Conservation (phyloP, 805 yeast species). For the Candida ortonii region DNA sequence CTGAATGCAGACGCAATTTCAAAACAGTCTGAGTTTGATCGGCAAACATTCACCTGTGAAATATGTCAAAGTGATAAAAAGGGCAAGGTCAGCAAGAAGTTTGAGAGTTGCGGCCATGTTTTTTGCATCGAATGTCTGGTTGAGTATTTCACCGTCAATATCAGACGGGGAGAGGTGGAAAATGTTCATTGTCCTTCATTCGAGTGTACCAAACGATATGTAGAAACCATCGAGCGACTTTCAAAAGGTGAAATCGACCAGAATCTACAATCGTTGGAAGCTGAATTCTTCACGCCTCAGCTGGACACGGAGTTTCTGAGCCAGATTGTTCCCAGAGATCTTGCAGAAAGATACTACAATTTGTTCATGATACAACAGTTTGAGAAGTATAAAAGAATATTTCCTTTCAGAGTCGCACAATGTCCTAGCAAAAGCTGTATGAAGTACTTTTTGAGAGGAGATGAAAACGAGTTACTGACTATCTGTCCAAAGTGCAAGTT, state of each 20-base stretch:
- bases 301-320: constrained; percentile 36
- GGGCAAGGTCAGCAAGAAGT: constrained; percentile 39
- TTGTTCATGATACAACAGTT: constrained; percentile 40
- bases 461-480: constrained; percentile 44
- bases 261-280: constrained; percentile 33
- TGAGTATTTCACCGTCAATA: constrained; percentile 41
- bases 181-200: constrained; percentile 59
- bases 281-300: constrained; percentile 39
- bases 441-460: constrained; percentile 44
- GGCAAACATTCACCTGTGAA: constrained; percentile 46
- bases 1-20: constrained; percentile 25
- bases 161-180: constrained; percentile 46
- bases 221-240: constrained; percentile 15
- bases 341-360: constrained; percentile 37
- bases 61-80: constrained; percentile 52
- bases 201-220: constrained; percentile 38
- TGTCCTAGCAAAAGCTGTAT: constrained; percentile 51
- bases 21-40: constrained; percentile 30
- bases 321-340: constrained; percentile 10
- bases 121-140: constrained; percentile 47
- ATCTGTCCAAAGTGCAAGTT: constrained; percentile 48
- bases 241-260: constrained; percentile 14
- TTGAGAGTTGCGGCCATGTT: constrained; percentile 46
- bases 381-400: constrained; percentile 40
- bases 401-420: constrained; percentile 46